Base-by-base conservation (phyloP, 495 filamentous ascomycete species). In the Hyaloscypha finlandica region DNA sequence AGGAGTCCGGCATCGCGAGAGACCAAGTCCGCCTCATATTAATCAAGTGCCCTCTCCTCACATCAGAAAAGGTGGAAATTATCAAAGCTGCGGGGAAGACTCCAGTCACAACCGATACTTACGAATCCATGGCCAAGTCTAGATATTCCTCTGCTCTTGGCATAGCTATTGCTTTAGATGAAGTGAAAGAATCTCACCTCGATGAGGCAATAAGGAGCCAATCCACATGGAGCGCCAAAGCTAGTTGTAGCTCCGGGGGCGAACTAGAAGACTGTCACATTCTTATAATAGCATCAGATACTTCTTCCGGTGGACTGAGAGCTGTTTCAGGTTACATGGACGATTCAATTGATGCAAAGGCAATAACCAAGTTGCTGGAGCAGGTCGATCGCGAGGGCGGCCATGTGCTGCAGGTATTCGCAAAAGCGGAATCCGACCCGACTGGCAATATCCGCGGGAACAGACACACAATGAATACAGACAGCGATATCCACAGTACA, bases 391-490 rank as follows among this genome's bases (percentile, higher is more conserved):
- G 31, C 4, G 70, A 67, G 22, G 12, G 59, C 30, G 69, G 72
- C 8, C 30, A 71, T 35, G 66, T 74, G 42, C 54, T 74, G 8
- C 68, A 71, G 37, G 66, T 69, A 3, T 74, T 70, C 52, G 73
- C 59, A 19, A 74, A 72, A 55, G 72, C 72, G 29, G 72, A 74
- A 68, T 64, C 72, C 4, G 67, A 70, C 53, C 67, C 66, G 14
- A 65, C 30, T 19, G 66, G 66, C 35, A 58, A 25, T 33, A 71
- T 74, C 31, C 54, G 70, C 11, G 72, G 72, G 11, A 59, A 42
- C 6, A 72, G 70, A 59, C 67, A 74, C 53, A 72, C 72, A 2
- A 74, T 71, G 72, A 74, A 71, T 52, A 71, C 70, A 35, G 72
- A 71, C 54, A 70, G 67, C 53, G 72, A 74, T 64, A 66, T 71